phyloP scores from a whole-genome alignment of 1,284 basidiomycete species.

The Ustilago cynodontis region DNA sequence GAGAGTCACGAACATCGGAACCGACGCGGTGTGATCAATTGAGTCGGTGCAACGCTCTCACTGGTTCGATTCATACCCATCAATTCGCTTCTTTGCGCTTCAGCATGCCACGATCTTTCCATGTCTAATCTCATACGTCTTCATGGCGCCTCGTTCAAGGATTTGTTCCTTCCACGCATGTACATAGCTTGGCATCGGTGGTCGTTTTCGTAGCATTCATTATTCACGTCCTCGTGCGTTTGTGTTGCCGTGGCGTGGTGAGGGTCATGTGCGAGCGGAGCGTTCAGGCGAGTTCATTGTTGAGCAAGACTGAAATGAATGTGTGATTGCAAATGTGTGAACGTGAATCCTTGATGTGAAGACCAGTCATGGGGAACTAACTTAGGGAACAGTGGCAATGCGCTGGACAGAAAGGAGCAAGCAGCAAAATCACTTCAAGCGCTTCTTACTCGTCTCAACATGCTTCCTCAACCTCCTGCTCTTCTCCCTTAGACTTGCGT shows the following conservation, averaged over 20 bases:
- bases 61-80: slow-evolving; percentile 8
- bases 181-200: background rate
- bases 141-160: background rate
- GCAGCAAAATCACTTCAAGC: slow-evolving; percentile 40
- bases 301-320: slow-evolving; percentile 1
- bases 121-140: background rate
- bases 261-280: background rate
- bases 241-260: background rate
- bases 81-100: background rate
- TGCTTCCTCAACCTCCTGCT: slow-evolving; percentile 60
- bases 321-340: slow-evolving; percentile 1
- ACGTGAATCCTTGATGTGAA: background rate
- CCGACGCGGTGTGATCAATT: slow-evolving; percentile 59
- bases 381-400: background rate
- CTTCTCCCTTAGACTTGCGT: slow-evolving; percentile 66
- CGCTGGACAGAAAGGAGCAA: background rate
- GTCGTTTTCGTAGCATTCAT: background rate
- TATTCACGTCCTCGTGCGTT: background rate
- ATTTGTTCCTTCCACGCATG: background rate
- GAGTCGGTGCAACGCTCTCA: too few relatives aligned
- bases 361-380: background rate
- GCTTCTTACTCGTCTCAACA: slow-evolving; percentile 65
- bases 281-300: background rate
- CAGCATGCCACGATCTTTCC: background rate
- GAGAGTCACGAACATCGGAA: slow-evolving; percentile 53